Evolutionary conservation across 163 green algal genomes (phyloP).

Genomic region (Chloroidium sp.): DNA sequence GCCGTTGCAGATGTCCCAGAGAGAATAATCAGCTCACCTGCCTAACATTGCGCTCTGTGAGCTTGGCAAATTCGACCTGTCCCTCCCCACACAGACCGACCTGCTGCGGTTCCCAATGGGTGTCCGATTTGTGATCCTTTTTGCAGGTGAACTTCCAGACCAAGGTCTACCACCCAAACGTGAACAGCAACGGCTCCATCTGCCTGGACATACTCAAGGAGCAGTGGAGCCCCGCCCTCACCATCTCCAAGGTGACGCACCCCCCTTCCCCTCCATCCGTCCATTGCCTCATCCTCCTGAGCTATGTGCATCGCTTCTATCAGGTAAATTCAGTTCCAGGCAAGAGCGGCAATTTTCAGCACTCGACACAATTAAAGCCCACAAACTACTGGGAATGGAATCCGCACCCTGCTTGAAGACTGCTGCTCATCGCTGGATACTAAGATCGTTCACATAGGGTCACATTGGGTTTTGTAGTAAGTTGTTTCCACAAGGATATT

Average conservation of each 20-base stretch:
- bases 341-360: too few species aligned
- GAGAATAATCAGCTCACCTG: background rate
- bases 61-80: background rate
- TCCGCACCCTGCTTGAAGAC: too few species aligned
- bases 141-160: constrained; percentile 85
- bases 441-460: too few species aligned
- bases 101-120: background rate
- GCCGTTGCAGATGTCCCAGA: constrained; percentile 2
- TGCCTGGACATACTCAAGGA: constrained; percentile 97
- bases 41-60: background rate
- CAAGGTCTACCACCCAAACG: constrained; percentile 98
- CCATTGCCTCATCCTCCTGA: too few species aligned
- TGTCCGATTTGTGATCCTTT: background rate
- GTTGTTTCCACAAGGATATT: too few species aligned
- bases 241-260: constrained; percentile 68
- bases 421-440: too few species aligned
- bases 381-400: constrained; percentile 22
- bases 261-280: too few species aligned
- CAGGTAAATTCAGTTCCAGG: too few species aligned
- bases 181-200: constrained; percentile 86
- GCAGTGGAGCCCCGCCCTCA: constrained; percentile 92
- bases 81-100: background rate
- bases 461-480: too few species aligned
- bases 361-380: background rate
- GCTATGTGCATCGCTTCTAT: too few species aligned